phyloP scores from a whole-genome alignment of 2,329 filamentous ascomycete species.

The Penicillium decumbens region DNA sequence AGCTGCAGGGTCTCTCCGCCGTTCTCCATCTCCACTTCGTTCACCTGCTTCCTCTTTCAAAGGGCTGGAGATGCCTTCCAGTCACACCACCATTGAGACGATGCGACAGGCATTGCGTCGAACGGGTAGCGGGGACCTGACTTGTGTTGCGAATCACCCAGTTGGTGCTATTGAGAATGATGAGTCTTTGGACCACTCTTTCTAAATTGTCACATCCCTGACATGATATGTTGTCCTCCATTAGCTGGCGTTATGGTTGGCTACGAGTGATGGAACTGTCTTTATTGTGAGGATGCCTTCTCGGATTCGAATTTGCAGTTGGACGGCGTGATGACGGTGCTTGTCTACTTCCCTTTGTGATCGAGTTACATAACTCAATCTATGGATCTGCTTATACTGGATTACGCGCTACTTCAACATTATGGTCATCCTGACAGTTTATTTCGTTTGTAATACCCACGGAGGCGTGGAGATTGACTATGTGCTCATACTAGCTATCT shows the following conservation, averaged over 20 bases:
- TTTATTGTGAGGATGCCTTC: not conserved
- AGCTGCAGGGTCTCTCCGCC: slow-evolving; percentile 42
- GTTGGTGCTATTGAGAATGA: slow-evolving; percentile 34
- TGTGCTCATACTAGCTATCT: not conserved
- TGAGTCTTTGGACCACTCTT: slow-evolving; percentile 29
- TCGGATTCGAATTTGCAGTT: not conserved
- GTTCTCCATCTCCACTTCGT: slow-evolving; percentile 74
- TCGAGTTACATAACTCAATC: slow-evolving; percentile 8
- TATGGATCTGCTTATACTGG: slow-evolving; percentile 18
- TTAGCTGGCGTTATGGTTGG: not conserved
- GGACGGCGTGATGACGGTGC: slow-evolving; percentile 4
- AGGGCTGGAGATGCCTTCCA: slow-evolving; percentile 66
- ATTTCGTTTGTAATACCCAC: slow-evolving; percentile 7
- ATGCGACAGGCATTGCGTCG: slow-evolving; percentile 85
- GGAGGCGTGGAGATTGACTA: slow-evolving; percentile 1
- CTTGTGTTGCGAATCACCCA: slow-evolving; percentile 37
- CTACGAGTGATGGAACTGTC: not conserved
- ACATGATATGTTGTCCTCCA: not conserved
- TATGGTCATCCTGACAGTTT: not conserved
- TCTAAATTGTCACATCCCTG: slow-evolving; percentile 10
- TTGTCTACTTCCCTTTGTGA: slow-evolving; percentile 1
- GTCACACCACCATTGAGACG: slow-evolving; percentile 68
- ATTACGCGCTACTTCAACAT: slow-evolving; percentile 2
- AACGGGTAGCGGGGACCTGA: slow-evolving; percentile 77
- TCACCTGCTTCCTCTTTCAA: slow-evolving; percentile 74